Percentiles rank a stretch among this genome's conserved stretches.
These are phyloP conservation scores for Lachnellula willkommii DNA, from an alignment of 2,329 filamentous ascomycete genomes.

Conservation along the genomic window DNA sequence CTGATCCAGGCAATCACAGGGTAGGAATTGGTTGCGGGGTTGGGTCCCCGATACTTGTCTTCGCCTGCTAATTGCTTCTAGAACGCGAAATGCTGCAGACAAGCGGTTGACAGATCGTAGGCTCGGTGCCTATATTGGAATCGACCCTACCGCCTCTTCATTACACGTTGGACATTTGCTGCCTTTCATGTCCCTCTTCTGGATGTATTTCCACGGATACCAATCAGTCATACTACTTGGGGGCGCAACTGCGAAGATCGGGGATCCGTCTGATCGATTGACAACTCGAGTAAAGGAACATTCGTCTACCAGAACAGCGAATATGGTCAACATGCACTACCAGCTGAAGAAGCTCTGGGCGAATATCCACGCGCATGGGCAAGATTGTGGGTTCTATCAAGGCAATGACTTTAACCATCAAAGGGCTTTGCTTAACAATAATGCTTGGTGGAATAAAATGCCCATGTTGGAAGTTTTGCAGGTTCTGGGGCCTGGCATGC, in stretches of 20 bases:
- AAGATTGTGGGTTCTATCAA: slow-evolving; percentile 58
- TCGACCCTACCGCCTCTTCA: slow-evolving; percentile 76
- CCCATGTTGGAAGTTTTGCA: slow-evolving; percentile 70
- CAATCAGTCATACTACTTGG: slow-evolving; percentile 63
- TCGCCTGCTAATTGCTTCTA: slow-evolving; percentile 13
- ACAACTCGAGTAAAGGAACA: slow-evolving; percentile 52
- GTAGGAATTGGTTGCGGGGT: slow-evolving; percentile 39
- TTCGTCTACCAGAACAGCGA: slow-evolving; percentile 51
- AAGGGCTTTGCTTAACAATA: slow-evolving; percentile 72
- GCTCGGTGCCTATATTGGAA: slow-evolving; percentile 71
- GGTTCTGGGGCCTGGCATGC: slow-evolving; percentile 65
- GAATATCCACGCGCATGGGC: slow-evolving; percentile 63
- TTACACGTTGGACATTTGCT: slow-evolving; percentile 77
- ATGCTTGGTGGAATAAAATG: slow-evolving; percentile 70
- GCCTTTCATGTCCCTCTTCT: slow-evolving; percentile 77
- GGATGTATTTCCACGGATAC: slow-evolving; percentile 75
- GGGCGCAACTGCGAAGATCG: slow-evolving; percentile 70
- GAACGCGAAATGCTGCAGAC: slow-evolving; percentile 47
- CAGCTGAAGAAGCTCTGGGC: slow-evolving; percentile 68
- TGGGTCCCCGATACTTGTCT: background rate
- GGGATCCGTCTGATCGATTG: slow-evolving; percentile 70
- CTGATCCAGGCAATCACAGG: slow-evolving; percentile 70
- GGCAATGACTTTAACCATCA: slow-evolving; percentile 62
- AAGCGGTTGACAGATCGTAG: slow-evolving; percentile 59
- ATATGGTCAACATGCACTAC: slow-evolving; percentile 62